phyloP scores from a whole-genome alignment of 108 stramenopile genomes.

The Nitzschia putrida region DNA sequence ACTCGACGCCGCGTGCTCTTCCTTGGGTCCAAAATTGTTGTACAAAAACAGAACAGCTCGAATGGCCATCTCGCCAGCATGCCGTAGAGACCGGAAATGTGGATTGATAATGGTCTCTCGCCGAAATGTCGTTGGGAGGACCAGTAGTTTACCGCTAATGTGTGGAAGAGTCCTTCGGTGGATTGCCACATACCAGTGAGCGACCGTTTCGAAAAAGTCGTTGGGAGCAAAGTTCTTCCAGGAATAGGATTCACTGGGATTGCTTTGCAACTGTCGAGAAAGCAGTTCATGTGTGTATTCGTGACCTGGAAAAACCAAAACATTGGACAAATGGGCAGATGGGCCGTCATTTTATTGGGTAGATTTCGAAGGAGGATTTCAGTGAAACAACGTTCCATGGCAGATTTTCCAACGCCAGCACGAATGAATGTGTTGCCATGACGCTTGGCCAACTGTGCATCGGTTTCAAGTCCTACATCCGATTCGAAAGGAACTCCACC shows the following conservation, averaged over 20 bases:
- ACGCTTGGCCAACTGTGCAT: constrained; percentile 39
- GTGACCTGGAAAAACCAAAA: constrained; percentile 83
- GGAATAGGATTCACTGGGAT: constrained; percentile 38
- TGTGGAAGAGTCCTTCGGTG: constrained; percentile 73
- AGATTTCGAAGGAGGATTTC: constrained; percentile 59
- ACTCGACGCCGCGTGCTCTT: neutral
- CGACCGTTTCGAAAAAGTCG: constrained; percentile 77
- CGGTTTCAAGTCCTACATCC: constrained; percentile 55
- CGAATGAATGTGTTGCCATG: constrained; percentile 51
- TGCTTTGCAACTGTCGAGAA: constrained; percentile 55
- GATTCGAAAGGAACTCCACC: constrained; percentile 83
- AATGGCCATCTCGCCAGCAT: constrained; percentile 62
- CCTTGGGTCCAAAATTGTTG: constrained; percentile 44
- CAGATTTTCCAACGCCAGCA: constrained; percentile 44
- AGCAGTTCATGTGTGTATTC: constrained; percentile 82
- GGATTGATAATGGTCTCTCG: constrained; percentile 71
- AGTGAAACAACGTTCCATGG: constrained; percentile 82
- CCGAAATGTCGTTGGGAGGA: constrained; percentile 58
- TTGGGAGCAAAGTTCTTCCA: constrained; percentile 68
- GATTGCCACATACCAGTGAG: constrained; percentile 65
- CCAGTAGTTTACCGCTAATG: constrained; percentile 57
- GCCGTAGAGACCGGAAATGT: constrained; percentile 59
- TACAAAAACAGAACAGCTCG: constrained; percentile 70
- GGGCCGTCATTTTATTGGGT: constrained; percentile 17
- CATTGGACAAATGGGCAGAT: constrained; percentile 5